A percentile compares a stretch with the other conserved stretches of the same genome.
Evolutionary conservation across 2,329 filamentous ascomycete species (phyloP).

Genomic region (Raffaelea ambrosiae): DNA sequence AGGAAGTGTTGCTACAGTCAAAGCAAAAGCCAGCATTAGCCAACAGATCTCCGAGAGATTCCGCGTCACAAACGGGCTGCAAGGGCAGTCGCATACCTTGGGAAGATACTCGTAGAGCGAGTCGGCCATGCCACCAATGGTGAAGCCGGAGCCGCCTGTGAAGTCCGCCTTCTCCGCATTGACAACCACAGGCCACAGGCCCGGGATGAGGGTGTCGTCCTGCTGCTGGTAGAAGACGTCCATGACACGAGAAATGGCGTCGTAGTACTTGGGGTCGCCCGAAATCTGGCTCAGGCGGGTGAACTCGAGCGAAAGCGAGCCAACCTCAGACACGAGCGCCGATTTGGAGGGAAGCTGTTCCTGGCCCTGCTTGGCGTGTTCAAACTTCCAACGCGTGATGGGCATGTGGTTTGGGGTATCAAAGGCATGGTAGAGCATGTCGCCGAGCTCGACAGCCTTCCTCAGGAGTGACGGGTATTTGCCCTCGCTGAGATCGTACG

Average conservation of each 20-base stretch:
- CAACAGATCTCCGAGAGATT: too few relatives aligned
- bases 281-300: slow-evolving; percentile 67
- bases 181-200: slow-evolving; percentile 61
- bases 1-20: slow-evolving; percentile 24
- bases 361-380: slow-evolving; percentile 13
- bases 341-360: slow-evolving; percentile 23
- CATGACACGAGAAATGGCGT: slow-evolving; percentile 67
- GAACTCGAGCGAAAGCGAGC: slow-evolving; percentile 66
- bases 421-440: slow-evolving; percentile 44
- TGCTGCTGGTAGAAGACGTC: slow-evolving; percentile 57
- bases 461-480: slow-evolving; percentile 25
- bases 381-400: slow-evolving; percentile 35
- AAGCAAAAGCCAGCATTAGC: not conserved
- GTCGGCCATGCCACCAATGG: slow-evolving; percentile 36
- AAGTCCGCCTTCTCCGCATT: slow-evolving; percentile 49
- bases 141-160: slow-evolving; percentile 27
- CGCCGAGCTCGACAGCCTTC: slow-evolving; percentile 44
- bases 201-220: slow-evolving; percentile 57
- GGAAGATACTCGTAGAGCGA: slow-evolving; percentile 52
- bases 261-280: slow-evolving; percentile 64
- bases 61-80: not conserved
- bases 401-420: slow-evolving; percentile 48
- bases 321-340: slow-evolving; percentile 39
- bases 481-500: slow-evolving; percentile 30
- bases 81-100: slow-evolving; percentile 36